Evolutionary conservation across 192 early-diverging fungal species (phyloP).

Genomic region (Rhizoclosmatium sp.): DNA sequence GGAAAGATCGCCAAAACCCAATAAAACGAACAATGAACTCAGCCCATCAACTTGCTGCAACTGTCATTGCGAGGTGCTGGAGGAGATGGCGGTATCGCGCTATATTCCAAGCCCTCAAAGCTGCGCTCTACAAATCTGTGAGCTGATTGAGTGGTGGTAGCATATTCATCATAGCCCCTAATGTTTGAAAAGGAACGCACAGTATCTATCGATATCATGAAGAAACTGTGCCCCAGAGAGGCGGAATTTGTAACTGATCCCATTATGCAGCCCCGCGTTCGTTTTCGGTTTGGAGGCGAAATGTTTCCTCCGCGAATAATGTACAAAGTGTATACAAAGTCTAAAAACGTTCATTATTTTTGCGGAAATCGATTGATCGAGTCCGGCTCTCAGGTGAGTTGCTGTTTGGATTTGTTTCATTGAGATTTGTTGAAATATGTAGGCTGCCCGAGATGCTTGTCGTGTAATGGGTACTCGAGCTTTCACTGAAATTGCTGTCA

Average conservation of each 20-base stretch:
- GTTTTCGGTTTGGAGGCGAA: slow-evolving; percentile 61
- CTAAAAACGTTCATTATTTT: slow-evolving; percentile 61
- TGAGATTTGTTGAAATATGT: background rate
- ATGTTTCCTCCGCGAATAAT: slow-evolving; percentile 56
- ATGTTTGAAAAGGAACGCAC: slow-evolving; percentile 50
- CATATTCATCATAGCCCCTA: background rate
- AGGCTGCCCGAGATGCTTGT: slow-evolving; percentile 61
- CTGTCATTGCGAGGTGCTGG: slow-evolving; percentile 47
- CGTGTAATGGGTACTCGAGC: slow-evolving; percentile 53
- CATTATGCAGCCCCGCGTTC: slow-evolving; percentile 47
- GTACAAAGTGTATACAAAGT: slow-evolving; percentile 61
- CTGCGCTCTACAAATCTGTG: slow-evolving; percentile 50
- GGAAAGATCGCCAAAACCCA: slow-evolving; percentile 31
- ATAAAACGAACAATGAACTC: slow-evolving; percentile 18
- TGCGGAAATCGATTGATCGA: slow-evolving; percentile 52
- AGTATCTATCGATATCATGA: slow-evolving; percentile 53
- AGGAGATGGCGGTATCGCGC: slow-evolving; percentile 34
- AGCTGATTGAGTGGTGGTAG: background rate
- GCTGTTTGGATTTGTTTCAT: background rate
- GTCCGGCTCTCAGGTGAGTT: slow-evolving; percentile 46
- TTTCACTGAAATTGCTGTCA: slow-evolving; percentile 50
- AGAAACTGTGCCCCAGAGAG: slow-evolving; percentile 56
- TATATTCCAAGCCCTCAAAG: slow-evolving; percentile 48
- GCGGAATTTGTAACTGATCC: slow-evolving; percentile 56
- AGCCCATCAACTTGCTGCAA: slow-evolving; percentile 32